A percentile compares a stretch with the other conserved stretches of the same genome.
Conservation (phyloP, 2,329 filamentous ascomycete species). For the Aspergillus ochraceoroseus region DNA sequence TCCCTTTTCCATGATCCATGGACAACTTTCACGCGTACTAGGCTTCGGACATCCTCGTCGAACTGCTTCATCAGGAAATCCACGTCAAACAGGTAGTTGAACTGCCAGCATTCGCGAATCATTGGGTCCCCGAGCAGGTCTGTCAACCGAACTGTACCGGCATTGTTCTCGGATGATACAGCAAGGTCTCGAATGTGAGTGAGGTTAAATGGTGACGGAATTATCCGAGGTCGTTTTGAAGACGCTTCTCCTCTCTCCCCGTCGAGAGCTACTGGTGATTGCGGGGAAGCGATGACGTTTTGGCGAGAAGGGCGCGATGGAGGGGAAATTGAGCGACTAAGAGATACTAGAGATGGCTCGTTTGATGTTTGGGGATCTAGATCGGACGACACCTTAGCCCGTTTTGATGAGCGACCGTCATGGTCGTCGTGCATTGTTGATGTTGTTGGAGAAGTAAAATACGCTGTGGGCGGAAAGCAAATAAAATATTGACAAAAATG, state of each 20-base stretch:
- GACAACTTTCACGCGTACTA: conserved; percentile 55
- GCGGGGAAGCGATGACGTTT: not conserved
- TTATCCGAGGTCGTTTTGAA: not conserved
- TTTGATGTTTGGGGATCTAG: not conserved
- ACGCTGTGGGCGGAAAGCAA: conserved; percentile 3
- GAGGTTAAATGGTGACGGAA: conserved; percentile 65
- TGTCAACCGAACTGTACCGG: conserved; percentile 59
- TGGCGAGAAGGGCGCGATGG: conserved; percentile 15
- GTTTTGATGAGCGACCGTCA: conserved; percentile 14
- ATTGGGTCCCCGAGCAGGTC: conserved; percentile 70
- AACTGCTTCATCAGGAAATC: conserved; percentile 59
- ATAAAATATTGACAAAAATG: conserved; percentile 1
- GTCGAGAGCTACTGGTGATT: conserved; percentile 1
- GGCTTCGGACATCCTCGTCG: conserved; percentile 51
- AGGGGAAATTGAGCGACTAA: conserved; percentile 32
- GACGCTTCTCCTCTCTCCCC: not conserved
- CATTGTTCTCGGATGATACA: conserved; percentile 52
- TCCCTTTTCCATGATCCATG: conserved; percentile 66
- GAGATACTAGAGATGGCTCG: conserved; percentile 21
- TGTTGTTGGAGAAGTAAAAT: conserved; percentile 4
- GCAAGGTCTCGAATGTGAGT: conserved; percentile 64
- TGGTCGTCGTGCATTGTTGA: conserved; percentile 8
- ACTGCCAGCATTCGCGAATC: conserved; percentile 59
- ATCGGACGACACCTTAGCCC: conserved; percentile 11
- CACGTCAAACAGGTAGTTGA: conserved; percentile 54